Percentiles rank a stretch among this genome's conserved stretches.
phyloP scores from a whole-genome alignment of 108 stramenopile species.

The Seminavis robusta region DNA sequence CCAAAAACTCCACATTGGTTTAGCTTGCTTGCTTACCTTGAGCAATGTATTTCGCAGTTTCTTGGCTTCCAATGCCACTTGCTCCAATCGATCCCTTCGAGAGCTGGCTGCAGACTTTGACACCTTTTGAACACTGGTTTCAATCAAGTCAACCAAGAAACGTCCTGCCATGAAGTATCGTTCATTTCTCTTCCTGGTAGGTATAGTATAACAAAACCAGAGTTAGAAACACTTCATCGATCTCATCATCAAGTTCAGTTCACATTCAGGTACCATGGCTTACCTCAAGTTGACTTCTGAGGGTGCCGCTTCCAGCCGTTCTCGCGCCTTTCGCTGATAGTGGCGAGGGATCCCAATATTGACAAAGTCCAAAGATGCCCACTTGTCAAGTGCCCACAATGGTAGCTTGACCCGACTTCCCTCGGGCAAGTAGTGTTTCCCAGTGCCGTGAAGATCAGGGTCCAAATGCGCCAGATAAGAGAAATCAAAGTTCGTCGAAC shows the following conservation, averaged over 20 bases:
- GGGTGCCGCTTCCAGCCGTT: constrained; percentile 70
- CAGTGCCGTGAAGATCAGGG: constrained; percentile 43
- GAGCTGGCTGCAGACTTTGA: constrained; percentile 33
- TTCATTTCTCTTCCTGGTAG: constrained; percentile 56
- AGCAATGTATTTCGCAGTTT: constrained; percentile 30
- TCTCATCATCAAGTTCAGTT: neutral
- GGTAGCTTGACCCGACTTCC: constrained; percentile 67
- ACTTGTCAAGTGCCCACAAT: constrained; percentile 74
- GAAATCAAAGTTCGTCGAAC: constrained; percentile 77
- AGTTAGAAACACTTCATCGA: neutral
- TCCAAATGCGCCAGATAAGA: constrained; percentile 81
- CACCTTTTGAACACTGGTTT: constrained; percentile 22
- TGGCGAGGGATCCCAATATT: constrained; percentile 55
- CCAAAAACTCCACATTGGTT: too few species aligned
- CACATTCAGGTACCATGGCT: constrained; percentile 8
- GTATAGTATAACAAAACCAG: neutral
- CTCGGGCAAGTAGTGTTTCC: constrained; percentile 41
- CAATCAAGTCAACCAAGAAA: constrained; percentile 47
- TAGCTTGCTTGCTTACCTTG: too few species aligned
- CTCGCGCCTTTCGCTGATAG: constrained; percentile 61
- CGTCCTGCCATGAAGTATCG: constrained; percentile 57
- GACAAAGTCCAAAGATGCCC: constrained; percentile 71
- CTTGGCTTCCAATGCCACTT: constrained; percentile 32
- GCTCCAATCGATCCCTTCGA: constrained; percentile 27
- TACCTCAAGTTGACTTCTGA: constrained; percentile 62